A percentile compares a stretch with the other conserved stretches of the same genome.
Conservation (phyloP, 805 yeast genomes). For the Kregervanrija fluxuum region DNA sequence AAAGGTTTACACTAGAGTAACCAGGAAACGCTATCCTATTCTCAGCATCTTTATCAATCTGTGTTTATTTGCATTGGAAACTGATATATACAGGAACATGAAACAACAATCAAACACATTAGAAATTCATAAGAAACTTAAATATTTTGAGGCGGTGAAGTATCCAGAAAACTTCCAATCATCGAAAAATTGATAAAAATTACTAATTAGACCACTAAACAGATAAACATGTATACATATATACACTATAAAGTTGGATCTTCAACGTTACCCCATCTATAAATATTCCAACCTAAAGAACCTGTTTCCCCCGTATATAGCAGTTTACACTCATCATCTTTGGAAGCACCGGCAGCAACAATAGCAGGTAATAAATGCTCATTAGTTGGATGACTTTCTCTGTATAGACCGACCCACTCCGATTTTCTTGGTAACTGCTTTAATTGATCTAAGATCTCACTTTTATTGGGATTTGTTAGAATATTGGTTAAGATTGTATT, state of each 20-base stretch:
- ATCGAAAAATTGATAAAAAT: not conserved
- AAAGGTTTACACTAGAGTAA: too few relatives aligned
- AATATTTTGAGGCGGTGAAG: not conserved
- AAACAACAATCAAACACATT: not conserved
- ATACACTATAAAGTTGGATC: too few relatives aligned
- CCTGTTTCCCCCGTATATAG: conserved; percentile 37
- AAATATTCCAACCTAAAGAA: conserved; percentile 67
- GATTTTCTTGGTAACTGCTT: conserved; percentile 25
- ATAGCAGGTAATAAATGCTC: conserved; percentile 69
- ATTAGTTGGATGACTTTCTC: conserved; percentile 62
- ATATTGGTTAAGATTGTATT: conserved; percentile 37
- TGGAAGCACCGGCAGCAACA: conserved; percentile 52
- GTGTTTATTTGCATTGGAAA: too few relatives aligned
- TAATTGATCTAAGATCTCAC: conserved; percentile 30
- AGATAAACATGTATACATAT: too few relatives aligned
- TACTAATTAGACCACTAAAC: not conserved
- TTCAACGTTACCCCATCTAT: conserved; percentile 30
- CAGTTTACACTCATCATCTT: conserved; percentile 35
- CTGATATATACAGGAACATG: too few relatives aligned
- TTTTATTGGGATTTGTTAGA: conserved; percentile 24
- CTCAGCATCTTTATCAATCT: too few relatives aligned
- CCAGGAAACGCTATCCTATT: too few relatives aligned
- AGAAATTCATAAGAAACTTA: not conserved
- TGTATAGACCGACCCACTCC: conserved; percentile 26
- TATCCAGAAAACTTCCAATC: not conserved